Base-by-base conservation (phyloP, 73 alveolate genomes). In the Symbiodinium pilosum region DNA sequence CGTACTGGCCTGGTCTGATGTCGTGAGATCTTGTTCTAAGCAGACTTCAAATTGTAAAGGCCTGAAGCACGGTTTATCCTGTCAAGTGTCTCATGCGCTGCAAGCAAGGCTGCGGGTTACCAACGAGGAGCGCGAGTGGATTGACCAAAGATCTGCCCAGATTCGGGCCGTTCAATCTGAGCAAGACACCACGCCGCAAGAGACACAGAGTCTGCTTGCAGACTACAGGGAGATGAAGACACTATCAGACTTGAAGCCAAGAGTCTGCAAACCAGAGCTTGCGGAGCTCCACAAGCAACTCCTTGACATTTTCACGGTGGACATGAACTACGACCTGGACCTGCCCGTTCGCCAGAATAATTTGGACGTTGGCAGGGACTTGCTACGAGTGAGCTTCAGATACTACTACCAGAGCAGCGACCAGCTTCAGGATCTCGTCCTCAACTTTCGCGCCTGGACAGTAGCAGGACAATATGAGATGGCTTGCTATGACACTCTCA, bases 271-370 rank as follows among this genome's bases (percentile, higher is more conserved):
- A 16, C 51, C 34, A 5, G 44, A 77, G 87, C 14, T 77, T 14
- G 47, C 44, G 11, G 87, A 77, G 52, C 26, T 77, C 2, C 87
- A 34, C 36, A 9, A 30, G 24, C n/a, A 77, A 39, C 40, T 77
- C 51, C 51, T 30, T 4, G 43, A n/a, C 0, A 77, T 38, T 9
- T 38, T 77, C 87, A 77, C 54, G 30, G 40, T 39, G 40, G 87
- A 77, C 26, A 34, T 77, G 26, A 77, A 77, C 51, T 77, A 12
- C 40, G 87, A 77, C 44, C 38, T 77, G 87, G 47, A 77, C 87
- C 52, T 77, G 34, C 87, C 87, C 44, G 87, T 77, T 28, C 87
- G 87, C 32, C 44, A 77, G 44, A 77, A 38, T 52, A 77, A 77
- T 11, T 12, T 16, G 3, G 87, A 41, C 38, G 87, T 77, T 14